Evolutionary conservation across 225 moss, liverwort and hornwort genomes (phyloP), one percentile per base, ranked within the genome.

Genomic region (Sphagnum tenellum): DNA sequence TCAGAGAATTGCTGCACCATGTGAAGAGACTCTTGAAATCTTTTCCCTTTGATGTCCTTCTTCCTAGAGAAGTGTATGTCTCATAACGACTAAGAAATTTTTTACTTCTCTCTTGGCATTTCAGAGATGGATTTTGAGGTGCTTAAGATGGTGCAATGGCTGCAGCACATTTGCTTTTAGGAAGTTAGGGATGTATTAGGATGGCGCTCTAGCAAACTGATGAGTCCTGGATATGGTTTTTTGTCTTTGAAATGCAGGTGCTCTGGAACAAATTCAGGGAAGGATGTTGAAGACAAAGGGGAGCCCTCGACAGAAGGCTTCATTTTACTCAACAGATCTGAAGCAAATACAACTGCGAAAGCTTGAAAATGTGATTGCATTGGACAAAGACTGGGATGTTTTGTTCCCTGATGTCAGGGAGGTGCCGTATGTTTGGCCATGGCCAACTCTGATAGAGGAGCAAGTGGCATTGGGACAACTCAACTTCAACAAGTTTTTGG

Each of bases 371-470:
- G 57, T 78, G 73, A 48, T 55, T 9, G 71, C 65, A 44, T 61
- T 84, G 69, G 84, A 84, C 67, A 84, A 70, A 70, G 78, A 75
- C 59, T 84, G 84, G 84, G 81, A 73, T 45, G 63, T 46, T 6
- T 66, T 78, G 63, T 70, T 69, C 69, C 69, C 81, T 46, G 46
- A 81, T 67, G 76, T 72, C 50, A 57, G 51, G 59, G 84, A 81
- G 61, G 78, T 78, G 59, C 78, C 71, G 10, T 78, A 75, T 69
- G 71, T 71, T 5, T 81, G 84, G 84, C 78, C 81, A 61, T 78
- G 80, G 80, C 52, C 60, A 44, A 75, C 73, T 50, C 70, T 81
- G 61, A 73, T 73, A 51, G 78, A 85, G 67, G 71, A 78, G 71
- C 75, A 81, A 61, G 71, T 85, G 69, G 76, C 81, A 46, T 59